Base-by-base conservation (phyloP, 768 basidiomycete genomes). In the Rubroboletus pulcherrimus region DNA sequence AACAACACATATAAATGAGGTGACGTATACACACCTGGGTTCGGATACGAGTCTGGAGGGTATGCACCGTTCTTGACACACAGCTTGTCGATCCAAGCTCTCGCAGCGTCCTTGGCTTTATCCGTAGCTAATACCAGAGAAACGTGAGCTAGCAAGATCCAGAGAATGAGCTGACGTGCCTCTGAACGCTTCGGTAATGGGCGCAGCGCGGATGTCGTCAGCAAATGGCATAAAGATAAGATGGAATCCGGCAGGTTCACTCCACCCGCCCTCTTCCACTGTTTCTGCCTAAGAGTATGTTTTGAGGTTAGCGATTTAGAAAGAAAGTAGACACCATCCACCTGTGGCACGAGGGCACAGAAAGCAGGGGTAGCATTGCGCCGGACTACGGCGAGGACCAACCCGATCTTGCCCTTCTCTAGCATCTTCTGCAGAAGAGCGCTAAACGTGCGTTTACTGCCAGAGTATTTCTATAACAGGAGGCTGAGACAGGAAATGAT, bases 141-240 rank as follows among this genome's bases (percentile, higher is more conserved):
- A 58, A 54, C 24, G n/a, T 53, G 26, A 56, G 37, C 24, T 38
- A 51, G 34, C 7, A 4, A 24, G 10, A 26, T 7, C 1, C 10
- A 33, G 15, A 37, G 6, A 46, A 34, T 21, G n/a, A 35, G 31
- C 4, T 2, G 43, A 52, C 71, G 30, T 71, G 85, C 93, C 87
- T 77, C 80, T 78, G 61, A 79, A 75, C 7, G 78, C 85, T 52
- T 82, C 77, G 19, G 85, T 81, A 11, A 93, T 71, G 2, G 89
- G 86, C 7, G 89, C 89, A 19, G 79, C 77, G 46, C 97, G 84
- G 47, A 98, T 88, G 63, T 99, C 97, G 66, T 99, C 97, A 5
- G 91, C 89, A 68, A 90, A 99, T 0, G 96, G 95, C n/a, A 98
- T 70, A 15, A 89, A 88, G 55, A 98, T 87, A 49, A 98, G 77